Evolutionary conservation across 1,139 yeast genomes (phyloP), one percentile per base, ranked within the genome.

Genomic region (Ogataea hybrid): DNA sequence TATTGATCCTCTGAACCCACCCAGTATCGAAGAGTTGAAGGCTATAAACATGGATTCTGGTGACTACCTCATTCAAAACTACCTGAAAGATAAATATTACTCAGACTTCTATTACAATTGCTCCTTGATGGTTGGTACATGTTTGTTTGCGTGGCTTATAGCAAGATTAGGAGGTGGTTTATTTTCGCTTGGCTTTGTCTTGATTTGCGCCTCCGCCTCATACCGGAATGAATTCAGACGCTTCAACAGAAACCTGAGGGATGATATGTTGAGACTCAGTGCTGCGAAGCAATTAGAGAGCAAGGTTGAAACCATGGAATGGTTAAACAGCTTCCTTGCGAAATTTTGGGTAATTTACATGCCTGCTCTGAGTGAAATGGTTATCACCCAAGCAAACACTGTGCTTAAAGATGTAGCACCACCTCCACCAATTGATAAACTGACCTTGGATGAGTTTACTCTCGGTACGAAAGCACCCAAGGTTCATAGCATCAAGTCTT

Each of bases 271-370:
- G 37, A 74, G 95, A 66, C 63, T 74, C 34, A 68, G 72, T 18
- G 76, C 87, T 15, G 67, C 70, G 33, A 84, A 82, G 57, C 68
- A 79, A 33, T 66, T 84, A 50, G 85, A 79, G 46, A 71, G 74
- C 39, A 76, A 73, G 54, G 62, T 73, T 47, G 95, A 84, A 64
- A 79, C 88, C 8, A 83, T 84, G 79, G 79, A 80, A 50, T 84
- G 95, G 95, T 63, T 84, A 56, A 84, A 84, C 57, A 76, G 81
- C 18, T 84, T 84, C 55, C 63, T 84, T 61, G 81, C 81, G 38
- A 84, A 84, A 61, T 84, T 84, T 57, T 84, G 95, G 95, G 85
- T 83, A 43, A 83, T 84, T 50, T 84, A 84, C 56, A 84, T 84
- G 95, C 92, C 92, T 31, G 87, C 86, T 0, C 68, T 84, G 42